phyloP scores from a whole-genome alignment of 768 basidiomycete species.

The Kwoniella mangroviensis region DNA sequence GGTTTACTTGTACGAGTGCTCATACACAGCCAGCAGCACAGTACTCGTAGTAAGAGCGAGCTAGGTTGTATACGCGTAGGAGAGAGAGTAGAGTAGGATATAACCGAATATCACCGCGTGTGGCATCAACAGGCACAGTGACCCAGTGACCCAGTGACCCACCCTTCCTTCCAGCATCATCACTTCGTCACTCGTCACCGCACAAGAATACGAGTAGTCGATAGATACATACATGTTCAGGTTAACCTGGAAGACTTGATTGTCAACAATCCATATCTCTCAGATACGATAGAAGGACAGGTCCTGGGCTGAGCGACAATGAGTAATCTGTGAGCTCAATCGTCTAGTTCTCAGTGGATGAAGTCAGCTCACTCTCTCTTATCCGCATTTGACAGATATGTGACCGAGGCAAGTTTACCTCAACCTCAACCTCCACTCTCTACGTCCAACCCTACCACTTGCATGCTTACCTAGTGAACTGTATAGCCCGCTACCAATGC shows the following conservation, averaged over 20 bases:
- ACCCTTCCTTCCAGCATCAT: slow-evolving; percentile 18
- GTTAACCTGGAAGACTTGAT: too few species aligned
- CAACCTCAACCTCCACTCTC: neutral
- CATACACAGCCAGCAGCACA: neutral
- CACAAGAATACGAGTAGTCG: too few species aligned
- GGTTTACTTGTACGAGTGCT: neutral
- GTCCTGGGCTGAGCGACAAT: slow-evolving; percentile 13
- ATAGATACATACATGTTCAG: too few species aligned
- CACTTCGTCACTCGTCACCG: neutral
- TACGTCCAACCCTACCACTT: neutral
- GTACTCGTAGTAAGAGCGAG: too few species aligned
- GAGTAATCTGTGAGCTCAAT: slow-evolving; percentile 50
- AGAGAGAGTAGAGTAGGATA: neutral
- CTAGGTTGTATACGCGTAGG: neutral
- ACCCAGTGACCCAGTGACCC: too few species aligned
- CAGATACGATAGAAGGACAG: neutral
- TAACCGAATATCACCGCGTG: slow-evolving; percentile 13
- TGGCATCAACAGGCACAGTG: neutral
- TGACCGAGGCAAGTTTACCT: slow-evolving; percentile 42
- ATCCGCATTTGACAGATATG: slow-evolving; percentile 33
- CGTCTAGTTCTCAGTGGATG: neutral
- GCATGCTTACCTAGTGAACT: neutral
- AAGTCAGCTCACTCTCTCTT: slow-evolving; percentile 12
- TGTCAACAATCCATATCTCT: neutral
- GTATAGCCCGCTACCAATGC: slow-evolving; percentile 69